These are phyloP conservation scores for Pythium oligandrum DNA, from an alignment of 352 stramenopile genomes.

Conservation along the genomic window DNA sequence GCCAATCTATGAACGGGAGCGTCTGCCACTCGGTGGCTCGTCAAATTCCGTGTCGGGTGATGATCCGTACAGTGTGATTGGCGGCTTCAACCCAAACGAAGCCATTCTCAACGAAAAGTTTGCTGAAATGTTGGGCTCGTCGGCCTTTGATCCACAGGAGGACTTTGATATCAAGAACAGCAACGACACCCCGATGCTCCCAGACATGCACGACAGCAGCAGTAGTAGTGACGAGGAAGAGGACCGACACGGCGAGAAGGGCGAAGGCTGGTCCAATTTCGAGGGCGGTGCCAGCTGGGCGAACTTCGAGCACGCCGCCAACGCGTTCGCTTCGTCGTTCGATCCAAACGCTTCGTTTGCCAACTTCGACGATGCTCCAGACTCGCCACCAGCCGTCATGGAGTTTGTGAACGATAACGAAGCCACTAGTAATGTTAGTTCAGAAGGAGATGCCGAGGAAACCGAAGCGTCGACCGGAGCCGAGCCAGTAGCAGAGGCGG, in stretches of 20 bases:
- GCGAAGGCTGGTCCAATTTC: slow-evolving; percentile 56
- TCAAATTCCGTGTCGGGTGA: slow-evolving; percentile 46
- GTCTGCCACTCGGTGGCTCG: slow-evolving; percentile 66
- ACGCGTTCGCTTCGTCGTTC: slow-evolving; percentile 54
- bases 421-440: slow-evolving; percentile 10
- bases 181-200: slow-evolving; percentile 67
- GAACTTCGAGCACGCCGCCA: slow-evolving; percentile 49
- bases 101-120: slow-evolving; percentile 80
- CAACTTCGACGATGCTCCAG: slow-evolving; percentile 26
- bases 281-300: slow-evolving; percentile 60
- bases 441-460: slow-evolving; percentile 7
- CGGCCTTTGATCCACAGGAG: slow-evolving; percentile 43
- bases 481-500: slow-evolving; percentile 1
- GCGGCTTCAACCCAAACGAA: slow-evolving; percentile 63
- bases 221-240: slow-evolving; percentile 83
- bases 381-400: slow-evolving; percentile 21
- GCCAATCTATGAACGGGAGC: slow-evolving; percentile 76
- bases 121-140: slow-evolving; percentile 74
- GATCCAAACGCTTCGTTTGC: slow-evolving; percentile 24
- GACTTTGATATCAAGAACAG: slow-evolving; percentile 69
- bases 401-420: slow-evolving; percentile 18
- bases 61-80: slow-evolving; percentile 72
- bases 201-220: slow-evolving; percentile 84
- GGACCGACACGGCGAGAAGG: slow-evolving; percentile 27
- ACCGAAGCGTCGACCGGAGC: neutral